phyloP scores from a whole-genome alignment of 2,329 filamentous ascomycete genomes.

The Fusarium haematococcum region DNA sequence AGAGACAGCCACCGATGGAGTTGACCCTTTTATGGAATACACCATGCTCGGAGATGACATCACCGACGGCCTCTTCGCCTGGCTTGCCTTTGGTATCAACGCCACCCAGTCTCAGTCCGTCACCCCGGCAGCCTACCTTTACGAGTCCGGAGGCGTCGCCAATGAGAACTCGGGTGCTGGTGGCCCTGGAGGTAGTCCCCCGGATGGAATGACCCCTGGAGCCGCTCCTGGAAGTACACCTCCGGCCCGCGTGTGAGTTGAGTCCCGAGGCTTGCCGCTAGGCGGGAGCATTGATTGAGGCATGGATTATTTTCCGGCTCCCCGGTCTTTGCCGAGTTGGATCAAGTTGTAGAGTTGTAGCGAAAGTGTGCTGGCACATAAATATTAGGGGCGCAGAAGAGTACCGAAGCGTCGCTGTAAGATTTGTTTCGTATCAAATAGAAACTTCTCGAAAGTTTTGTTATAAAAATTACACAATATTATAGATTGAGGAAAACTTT shows the following conservation, averaged over 20 bases:
- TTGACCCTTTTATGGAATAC: conserved; percentile 70
- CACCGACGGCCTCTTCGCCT: conserved; percentile 64
- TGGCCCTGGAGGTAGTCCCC: conserved; percentile 17
- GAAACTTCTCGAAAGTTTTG: not conserved
- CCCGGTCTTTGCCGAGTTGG: not conserved
- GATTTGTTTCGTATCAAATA: not conserved
- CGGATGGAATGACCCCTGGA: not conserved
- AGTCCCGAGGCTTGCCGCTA: not conserved
- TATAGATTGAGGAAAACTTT: not conserved
- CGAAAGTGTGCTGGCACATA: not conserved
- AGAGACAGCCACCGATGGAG: conserved; percentile 59
- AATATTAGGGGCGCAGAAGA: not conserved
- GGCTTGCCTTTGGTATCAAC: conserved; percentile 66
- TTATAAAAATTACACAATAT: not conserved
- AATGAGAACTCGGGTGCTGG: conserved; percentile 35
- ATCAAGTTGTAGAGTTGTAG: not conserved
- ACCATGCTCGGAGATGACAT: conserved; percentile 65
- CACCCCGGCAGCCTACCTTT: conserved; percentile 33
- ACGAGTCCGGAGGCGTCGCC: conserved; percentile 38
- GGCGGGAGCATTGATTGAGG: not conserved
- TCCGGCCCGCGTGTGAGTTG: not conserved
- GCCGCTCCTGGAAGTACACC: not conserved
- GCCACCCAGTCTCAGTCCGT: conserved; percentile 37
- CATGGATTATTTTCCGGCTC: not conserved
- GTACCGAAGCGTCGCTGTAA: not conserved